A percentile compares a stretch with the other conserved stretches of the same genome.
Evolutionary conservation across 176 grass and related monocot genomes (phyloP).

Genomic region (Tillandsia fasciculata): DNA sequence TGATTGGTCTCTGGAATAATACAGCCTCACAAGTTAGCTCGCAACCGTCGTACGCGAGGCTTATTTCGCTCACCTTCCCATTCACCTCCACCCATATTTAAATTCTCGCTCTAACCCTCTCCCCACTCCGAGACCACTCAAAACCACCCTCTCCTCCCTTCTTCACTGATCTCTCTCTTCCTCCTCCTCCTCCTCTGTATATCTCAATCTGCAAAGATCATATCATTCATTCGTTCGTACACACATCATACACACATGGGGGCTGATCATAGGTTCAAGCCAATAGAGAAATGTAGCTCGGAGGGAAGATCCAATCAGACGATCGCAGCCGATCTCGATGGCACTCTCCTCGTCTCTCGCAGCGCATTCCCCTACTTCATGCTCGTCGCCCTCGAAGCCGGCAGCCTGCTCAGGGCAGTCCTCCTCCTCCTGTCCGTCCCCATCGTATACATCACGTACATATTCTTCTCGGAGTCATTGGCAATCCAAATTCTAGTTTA

Average conservation of each 20-base stretch:
- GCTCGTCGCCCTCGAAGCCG: conserved; percentile 87
- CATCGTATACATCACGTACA: conserved; percentile 59
- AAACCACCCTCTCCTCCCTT: conserved; percentile 12
- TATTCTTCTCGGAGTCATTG: conserved; percentile 84
- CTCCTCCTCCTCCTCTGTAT: conserved; percentile 8
- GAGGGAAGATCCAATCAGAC: conserved; percentile 60
- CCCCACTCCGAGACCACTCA: neutral
- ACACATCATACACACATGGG: conserved; percentile 18
- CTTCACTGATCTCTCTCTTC: conserved; percentile 15
- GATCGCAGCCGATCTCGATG: conserved; percentile 80
- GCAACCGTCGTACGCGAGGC: neutral
- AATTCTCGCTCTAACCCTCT: conserved; percentile 4
- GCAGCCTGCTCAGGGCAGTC: conserved; percentile 63
- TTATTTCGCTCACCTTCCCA: neutral
- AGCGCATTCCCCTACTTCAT: conserved; percentile 93
- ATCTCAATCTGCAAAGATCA: neutral
- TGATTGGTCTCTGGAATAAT: conserved; percentile 37
- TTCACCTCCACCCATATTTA: neutral
- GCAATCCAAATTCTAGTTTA: conserved; percentile 76
- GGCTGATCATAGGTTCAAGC: conserved; percentile 38
- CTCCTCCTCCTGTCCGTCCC: conserved; percentile 71
- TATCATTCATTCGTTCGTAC: no score
- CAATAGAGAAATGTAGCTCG: conserved; percentile 65
- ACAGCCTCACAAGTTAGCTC: conserved; percentile 59
- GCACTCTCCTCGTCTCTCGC: conserved; percentile 74